Base-by-base conservation (phyloP, 768 basidiomycete species). In the Termitomyces sp. region DNA sequence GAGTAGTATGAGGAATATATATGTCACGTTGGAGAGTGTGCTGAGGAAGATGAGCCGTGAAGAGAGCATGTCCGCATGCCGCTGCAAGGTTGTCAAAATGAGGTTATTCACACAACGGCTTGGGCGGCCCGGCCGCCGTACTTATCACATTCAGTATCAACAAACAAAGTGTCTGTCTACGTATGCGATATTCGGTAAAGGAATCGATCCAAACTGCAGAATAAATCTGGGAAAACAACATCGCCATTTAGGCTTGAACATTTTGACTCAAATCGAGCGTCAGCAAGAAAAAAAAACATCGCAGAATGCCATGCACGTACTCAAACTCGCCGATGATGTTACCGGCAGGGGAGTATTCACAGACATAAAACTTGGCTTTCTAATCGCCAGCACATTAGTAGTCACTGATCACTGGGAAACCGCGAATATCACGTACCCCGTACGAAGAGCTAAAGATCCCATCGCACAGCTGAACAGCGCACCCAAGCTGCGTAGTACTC, bases 321-420 rank as follows among this genome's bases (percentile, higher is more conserved):
- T 68, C 67, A 62, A 86, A 88, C 54, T 78, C 61, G 33, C 85
- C 85, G 21, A 76, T 74, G 62, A 89, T 73, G 68, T 89, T 89
- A 45, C 87, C 87, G 43, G 77, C 73, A 11, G 77, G 75, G 33
- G 69, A 78, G 66, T 89, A 89, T 71, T 89, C 85, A 73, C 87
- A 89, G 30, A 88, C 87, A 62, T 75, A 80, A 70, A 68, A 88
- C 45, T 80, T 74, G 21, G 84, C 82, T 54, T 66, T 63, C 85
- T 86, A 63, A 43, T 40, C 23, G 42, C 53, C 37, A 62, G 55
- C 49, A 41, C 3, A 60, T 26, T 21, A 21, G 50, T 21, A 21
- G 50, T 59, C 17, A 60, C 31, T 33, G 21, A n/a, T 33, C 53
- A 40, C 11, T 37, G 43, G 28, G 2, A 6, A 43, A 46, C 19